These are phyloP conservation scores for Kandelia obovata DNA, from an alignment of 345 rosid species.

Conservation along the genomic window DNA sequence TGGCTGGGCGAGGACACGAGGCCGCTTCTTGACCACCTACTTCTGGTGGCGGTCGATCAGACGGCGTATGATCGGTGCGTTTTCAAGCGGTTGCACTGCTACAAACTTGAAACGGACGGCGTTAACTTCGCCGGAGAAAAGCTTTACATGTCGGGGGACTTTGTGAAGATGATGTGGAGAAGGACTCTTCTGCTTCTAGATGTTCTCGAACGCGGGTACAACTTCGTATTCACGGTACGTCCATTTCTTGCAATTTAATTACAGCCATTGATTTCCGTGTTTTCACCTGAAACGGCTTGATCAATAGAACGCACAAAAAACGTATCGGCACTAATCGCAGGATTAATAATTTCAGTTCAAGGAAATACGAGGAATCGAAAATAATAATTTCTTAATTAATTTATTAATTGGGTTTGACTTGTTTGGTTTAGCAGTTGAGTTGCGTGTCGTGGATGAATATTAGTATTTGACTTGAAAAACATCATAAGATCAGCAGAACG, in stretches of 20 bases:
- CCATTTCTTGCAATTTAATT: background rate
- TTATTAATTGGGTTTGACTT: no score
- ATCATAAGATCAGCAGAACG: no score
- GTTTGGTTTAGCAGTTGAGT: no score
- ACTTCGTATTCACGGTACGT: constrained; percentile 28
- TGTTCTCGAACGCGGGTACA: constrained; percentile 24
- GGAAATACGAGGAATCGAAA: no score
- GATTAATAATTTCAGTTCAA: no score
- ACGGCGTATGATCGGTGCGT: constrained; percentile 20
- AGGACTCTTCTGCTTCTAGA: constrained; percentile 18
- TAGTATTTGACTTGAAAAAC: no score
- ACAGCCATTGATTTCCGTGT: background rate
- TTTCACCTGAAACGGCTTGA: no score
- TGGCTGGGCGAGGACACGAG: constrained; percentile 27
- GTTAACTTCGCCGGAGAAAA: constrained; percentile 21
- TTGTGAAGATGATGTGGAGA: constrained; percentile 33
- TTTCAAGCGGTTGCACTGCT: constrained; percentile 23
- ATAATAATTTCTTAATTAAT: no score
- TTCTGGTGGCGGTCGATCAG: constrained; percentile 22
- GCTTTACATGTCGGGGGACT: constrained; percentile 23
- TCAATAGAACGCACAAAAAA: no score
- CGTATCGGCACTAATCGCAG: no score
- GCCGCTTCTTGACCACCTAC: constrained; percentile 21
- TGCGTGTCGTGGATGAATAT: no score
- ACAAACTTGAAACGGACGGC: constrained; percentile 22